Evolutionary conservation across 2,329 filamentous ascomycete genomes (phyloP), one percentile per base, ranked within the genome.

Genomic region (Botryosphaeria dothidea): DNA sequence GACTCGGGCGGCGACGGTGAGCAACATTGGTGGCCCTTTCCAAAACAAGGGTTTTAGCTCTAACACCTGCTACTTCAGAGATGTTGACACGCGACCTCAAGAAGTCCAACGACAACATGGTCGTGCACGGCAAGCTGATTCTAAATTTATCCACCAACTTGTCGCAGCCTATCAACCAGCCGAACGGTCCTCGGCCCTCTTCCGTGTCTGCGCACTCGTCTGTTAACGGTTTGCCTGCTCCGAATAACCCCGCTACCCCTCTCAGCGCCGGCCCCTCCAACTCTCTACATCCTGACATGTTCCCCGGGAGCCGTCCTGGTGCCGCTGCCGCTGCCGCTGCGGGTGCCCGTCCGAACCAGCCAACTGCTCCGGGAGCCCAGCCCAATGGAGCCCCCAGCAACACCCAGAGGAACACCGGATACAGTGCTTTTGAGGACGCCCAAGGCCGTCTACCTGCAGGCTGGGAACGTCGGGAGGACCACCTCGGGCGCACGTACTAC

Each of bases 31-130:
- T 52, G 36, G 27, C 25, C 36, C 62, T 46, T 57, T 34, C 11
- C 49, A 17, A 45, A 34, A 29, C 17, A 11, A 34, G 48, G 36
- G 49, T 45, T 61, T 27, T 49, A 64, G 54, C 51, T 43, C n/a
- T 66, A 43, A 71, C 72, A 74, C 65, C 77, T 71, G 52, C 48
- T 62, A 38, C 62, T 67, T 36, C 70, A 88, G 93, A 98, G 81
- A 99, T 98, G 94, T 91, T 99, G 75, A 98, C 95, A 58, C 86
- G 93, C 70, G 95, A 99, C 77, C 85, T 99, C 36, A 97, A 98
- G 77, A 98, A 97, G 80, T 97, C 95, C 5, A 97, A 93, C 66
- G 95, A 99, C 77, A 98, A 98, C 76, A 88, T 99, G 56, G 93
- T 98, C 65, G 95, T 99, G 36, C 93, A 99, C 76, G 95, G 95